Evolutionary conservation across 2,329 filamentous ascomycete genomes (phyloP).

Genomic region (Seiridium unicorne): DNA sequence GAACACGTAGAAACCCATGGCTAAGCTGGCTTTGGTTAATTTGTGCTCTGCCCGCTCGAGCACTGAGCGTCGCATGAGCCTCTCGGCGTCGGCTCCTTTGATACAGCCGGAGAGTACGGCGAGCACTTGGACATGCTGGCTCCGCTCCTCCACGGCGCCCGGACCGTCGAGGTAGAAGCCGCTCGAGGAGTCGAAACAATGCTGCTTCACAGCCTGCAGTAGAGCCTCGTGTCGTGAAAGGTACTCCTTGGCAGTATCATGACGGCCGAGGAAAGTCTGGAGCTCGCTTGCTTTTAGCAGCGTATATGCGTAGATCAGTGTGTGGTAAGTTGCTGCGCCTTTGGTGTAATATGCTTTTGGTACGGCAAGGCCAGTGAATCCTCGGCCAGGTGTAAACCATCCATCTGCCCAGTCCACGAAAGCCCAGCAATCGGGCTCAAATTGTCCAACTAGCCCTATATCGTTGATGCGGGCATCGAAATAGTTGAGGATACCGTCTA

Average conservation of each 20-base stretch:
- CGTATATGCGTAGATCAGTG: conserved; percentile 11
- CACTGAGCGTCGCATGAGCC: conserved; percentile 14
- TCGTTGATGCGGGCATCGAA: conserved; percentile 10
- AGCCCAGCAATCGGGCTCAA: conserved; percentile 26
- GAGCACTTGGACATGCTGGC: conserved; percentile 30
- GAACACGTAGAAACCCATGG: conserved; percentile 21
- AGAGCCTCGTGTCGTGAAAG: conserved; percentile 17
- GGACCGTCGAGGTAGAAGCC: conserved; percentile 25
- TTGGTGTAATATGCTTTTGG: conserved; percentile 12
- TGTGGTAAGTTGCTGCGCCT: conserved; percentile 15
- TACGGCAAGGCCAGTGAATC: conserved; percentile 5
- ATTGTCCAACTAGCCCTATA: conserved; percentile 14
- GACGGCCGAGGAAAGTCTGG: conserved; percentile 8
- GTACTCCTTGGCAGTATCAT: conserved; percentile 21
- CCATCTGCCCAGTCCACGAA: conserved; percentile 32
- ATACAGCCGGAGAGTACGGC: conserved; percentile 18
- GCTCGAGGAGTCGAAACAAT: conserved; percentile 26
- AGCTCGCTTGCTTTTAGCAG: conserved; percentile 11
- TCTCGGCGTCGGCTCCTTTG: conserved; percentile 10
- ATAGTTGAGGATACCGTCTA: conserved; percentile 10
- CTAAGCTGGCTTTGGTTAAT: conserved; percentile 16
- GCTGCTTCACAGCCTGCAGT: conserved; percentile 17
- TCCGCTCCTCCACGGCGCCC: conserved; percentile 18
- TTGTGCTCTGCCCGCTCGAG: conserved; percentile 8
- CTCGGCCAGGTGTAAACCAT: conserved; percentile 19